A percentile compares a stretch with the other conserved stretches of the same genome.
These are phyloP conservation scores for Hippophae rhamnoides DNA, from an alignment of 306 rosid genomes.

Conservation along the genomic window DNA sequence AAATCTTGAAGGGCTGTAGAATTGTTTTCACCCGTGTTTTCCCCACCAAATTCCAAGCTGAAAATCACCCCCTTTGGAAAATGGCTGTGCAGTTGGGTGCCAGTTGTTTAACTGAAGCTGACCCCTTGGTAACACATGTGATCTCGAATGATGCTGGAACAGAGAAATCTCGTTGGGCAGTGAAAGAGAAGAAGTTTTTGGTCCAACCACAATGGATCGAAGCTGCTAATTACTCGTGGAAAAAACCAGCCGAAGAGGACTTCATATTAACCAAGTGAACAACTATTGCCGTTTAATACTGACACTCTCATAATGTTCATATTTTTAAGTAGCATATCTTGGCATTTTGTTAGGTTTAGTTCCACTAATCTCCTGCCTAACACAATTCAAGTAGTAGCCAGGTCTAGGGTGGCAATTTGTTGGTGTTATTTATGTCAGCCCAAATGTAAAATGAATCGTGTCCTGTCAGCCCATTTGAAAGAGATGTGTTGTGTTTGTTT, in stretches of 20 bases:
- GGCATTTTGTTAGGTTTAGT: too few relatives aligned
- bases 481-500: too few relatives aligned
- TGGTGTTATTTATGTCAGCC: too few relatives aligned
- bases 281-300: slow-evolving; percentile 6
- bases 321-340: too few relatives aligned
- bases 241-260: slow-evolving; percentile 61
- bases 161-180: slow-evolving; percentile 76
- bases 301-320: too few relatives aligned
- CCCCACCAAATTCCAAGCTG: slow-evolving; percentile 33
- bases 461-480: too few relatives aligned
- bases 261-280: slow-evolving; percentile 25
- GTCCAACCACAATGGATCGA: slow-evolving; percentile 83
- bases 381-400: too few relatives aligned
- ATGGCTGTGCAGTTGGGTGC: slow-evolving; percentile 89
- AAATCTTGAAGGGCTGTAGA: slow-evolving; percentile 52
- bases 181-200: slow-evolving; percentile 54
- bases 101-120: slow-evolving; percentile 45
- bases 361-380: too few relatives aligned
- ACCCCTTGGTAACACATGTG: slow-evolving; percentile 62
- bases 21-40: slow-evolving; percentile 59
- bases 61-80: slow-evolving; percentile 47
- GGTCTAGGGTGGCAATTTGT: too few relatives aligned
- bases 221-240: slow-evolving; percentile 75
- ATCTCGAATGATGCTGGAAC: slow-evolving; percentile 69
- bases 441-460: too few relatives aligned